phyloP scores from a whole-genome alignment of 371 early-diverging fungal genomes.

The Polyrhizophydium stewartii region DNA sequence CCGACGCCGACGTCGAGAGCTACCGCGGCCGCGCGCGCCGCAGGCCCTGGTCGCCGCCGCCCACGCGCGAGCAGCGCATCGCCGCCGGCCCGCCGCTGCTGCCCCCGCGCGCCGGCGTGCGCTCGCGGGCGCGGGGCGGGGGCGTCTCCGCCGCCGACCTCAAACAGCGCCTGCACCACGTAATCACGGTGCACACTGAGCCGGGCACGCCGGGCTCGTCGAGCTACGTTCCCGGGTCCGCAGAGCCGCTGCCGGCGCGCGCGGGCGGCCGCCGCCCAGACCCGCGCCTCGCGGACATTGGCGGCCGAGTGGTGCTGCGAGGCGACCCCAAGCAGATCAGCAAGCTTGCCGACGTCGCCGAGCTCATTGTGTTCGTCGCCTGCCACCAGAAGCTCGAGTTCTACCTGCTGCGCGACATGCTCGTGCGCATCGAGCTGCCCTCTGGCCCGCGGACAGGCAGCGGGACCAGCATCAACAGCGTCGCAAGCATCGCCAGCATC shows the following conservation, averaged over 20 bases:
- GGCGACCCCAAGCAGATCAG: neutral
- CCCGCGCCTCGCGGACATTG: neutral
- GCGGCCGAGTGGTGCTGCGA: conserved; percentile 19
- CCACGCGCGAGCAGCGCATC: conserved; percentile 4
- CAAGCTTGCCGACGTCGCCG: conserved; percentile 1
- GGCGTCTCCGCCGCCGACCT: too few relatives aligned
- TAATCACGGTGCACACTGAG: too few relatives aligned
- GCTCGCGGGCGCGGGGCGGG: too few relatives aligned
- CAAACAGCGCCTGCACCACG: too few relatives aligned
- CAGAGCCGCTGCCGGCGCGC: neutral
- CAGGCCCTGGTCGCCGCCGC: neutral
- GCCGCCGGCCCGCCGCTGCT: conserved; percentile 3
- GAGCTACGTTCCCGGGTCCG: neutral
- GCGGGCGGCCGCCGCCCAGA: neutral
- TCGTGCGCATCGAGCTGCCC: neutral
- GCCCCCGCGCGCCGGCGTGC: neutral
- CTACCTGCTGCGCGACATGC: conserved; percentile 46
- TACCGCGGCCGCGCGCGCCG: conserved; percentile 2
- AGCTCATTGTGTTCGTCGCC: conserved; percentile 44
- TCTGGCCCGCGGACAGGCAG: neutral
- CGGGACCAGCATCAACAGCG: conserved; percentile 9
- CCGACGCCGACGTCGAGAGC: neutral
- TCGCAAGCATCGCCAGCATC: neutral
- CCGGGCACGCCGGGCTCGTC: too few relatives aligned
- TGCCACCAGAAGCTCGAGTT: conserved; percentile 48